Base-by-base conservation (phyloP, 306 rosid genomes). In the Notholithocarpus densiflorus region DNA sequence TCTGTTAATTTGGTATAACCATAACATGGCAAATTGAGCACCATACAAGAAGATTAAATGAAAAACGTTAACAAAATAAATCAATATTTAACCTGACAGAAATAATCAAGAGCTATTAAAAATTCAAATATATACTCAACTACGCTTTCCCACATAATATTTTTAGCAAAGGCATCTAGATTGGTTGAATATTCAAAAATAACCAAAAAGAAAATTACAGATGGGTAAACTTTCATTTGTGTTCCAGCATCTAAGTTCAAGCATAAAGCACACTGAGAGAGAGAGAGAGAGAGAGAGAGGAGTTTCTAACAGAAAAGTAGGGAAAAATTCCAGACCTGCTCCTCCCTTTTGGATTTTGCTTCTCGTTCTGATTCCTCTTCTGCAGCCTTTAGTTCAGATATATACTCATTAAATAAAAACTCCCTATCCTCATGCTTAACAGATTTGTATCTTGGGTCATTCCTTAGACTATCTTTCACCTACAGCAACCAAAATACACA, bases 391-490 rank as follows among this genome's bases (percentile, higher is more conserved):
- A 92, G 76, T 75, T 87, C 98, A 61, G 92, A 91, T 86, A 95
- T 61, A 82, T 91, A 91, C 88, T 92, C 91, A 27, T 88, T 87
- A 86, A 90, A 95, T 69, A 95, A 77, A 71, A 80, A 73, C 61
- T 95, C 99, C 82, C 98, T 90, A 64, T 93, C 96, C 85, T 95
- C 99, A 45, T 91, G 99, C 79, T 85, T 87, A 75, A 90, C 90
- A 79, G 92, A 84, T 88, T 77, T 91, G 89, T 95, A 95, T 76
- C 98, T 90, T 75, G 90, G 89, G 62, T 95, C 99, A 76, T 89
- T 88, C 81, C 97, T 88, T 66, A 95, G 81, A 84, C 84, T 89
- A 71, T 93, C 97, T 82, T 93, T 95, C 74, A 95, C 93, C 99
- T 95, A 81, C 72, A 86, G 31, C 70, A 85, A 73, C 76, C 74